phyloP scores from a whole-genome alignment of 352 stramenopile genomes.

The Phytopythium delawarense region DNA sequence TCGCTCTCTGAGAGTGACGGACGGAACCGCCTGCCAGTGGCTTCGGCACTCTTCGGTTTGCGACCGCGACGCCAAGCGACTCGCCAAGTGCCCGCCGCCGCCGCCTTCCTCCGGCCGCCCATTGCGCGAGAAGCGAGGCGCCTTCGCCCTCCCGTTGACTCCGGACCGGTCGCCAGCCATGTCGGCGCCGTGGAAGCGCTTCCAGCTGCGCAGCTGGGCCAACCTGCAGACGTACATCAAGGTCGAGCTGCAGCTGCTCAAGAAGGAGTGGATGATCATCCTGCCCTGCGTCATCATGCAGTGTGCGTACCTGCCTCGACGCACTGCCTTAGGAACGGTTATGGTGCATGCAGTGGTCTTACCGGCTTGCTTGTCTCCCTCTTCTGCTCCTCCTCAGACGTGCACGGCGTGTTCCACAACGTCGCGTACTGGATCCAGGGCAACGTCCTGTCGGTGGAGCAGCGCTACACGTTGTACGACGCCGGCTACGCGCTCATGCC shows the following conservation, averaged over 20 bases:
- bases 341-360: no score
- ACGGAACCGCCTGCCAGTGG: neutral
- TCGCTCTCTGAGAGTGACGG: neutral
- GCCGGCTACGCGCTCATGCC: conserved; percentile 71
- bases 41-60: neutral
- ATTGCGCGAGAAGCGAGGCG: no score
- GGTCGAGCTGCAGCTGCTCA: conserved; percentile 57
- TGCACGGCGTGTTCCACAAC: conserved; percentile 84
- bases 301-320: conserved; percentile 30
- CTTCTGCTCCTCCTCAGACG: conserved; percentile 26
- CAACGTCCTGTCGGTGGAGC: conserved; percentile 50
- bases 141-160: no score
- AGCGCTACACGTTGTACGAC: conserved; percentile 75
- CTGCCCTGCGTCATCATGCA: conserved; percentile 80
- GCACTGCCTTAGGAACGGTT: no score
- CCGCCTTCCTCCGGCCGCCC: no score
- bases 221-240: conserved; percentile 61
- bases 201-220: conserved; percentile 45
- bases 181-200: conserved; percentile 21
- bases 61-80: neutral
- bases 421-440: conserved; percentile 82
- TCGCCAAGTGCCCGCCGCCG: no score
- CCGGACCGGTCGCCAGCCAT: neutral
- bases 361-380: no score
- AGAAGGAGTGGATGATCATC: conserved; percentile 69